These are phyloP conservation scores for Tremella yokohamensis DNA, from an alignment of 768 basidiomycete species.

Conservation along the genomic window DNA sequence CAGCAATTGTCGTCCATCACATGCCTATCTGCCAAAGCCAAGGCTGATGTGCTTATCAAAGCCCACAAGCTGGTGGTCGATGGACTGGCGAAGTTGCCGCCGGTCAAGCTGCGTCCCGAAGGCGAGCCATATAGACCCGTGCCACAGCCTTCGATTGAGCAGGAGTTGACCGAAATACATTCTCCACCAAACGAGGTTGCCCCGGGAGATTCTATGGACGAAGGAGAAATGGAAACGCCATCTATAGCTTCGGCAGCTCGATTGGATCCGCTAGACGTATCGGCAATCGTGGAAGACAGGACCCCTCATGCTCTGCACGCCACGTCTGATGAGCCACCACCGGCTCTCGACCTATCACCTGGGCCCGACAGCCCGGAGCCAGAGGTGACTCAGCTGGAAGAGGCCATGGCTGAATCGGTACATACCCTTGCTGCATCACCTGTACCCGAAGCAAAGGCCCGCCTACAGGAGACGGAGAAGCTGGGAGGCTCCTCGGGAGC, in stretches of 20 bases:
- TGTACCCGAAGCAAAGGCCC: not conserved
- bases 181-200: not conserved
- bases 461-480: not conserved
- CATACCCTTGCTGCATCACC: constrained; percentile 20
- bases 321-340: constrained; percentile 10
- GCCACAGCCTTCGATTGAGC: not conserved
- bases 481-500: constrained; percentile 53
- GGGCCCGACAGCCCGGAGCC: constrained; percentile 9
- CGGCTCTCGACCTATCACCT: constrained; percentile 21
- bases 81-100: constrained; percentile 57
- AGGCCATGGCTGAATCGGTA: constrained; percentile 47
- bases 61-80: constrained; percentile 81
- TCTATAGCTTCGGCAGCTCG: too few species aligned
- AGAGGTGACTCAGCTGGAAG: constrained; percentile 29
- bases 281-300: not conserved
- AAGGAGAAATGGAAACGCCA: not conserved
- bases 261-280: not conserved
- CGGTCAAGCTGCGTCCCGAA: constrained; percentile 69
- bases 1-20: constrained; percentile 56
- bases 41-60: constrained; percentile 72
- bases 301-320: constrained; percentile 17
- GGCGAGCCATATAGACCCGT: constrained; percentile 38
- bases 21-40: constrained; percentile 67
- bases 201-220: not conserved
- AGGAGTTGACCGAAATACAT: constrained; percentile 1